Conservation (phyloP, 2,329 filamentous ascomycete genomes). For the Ceratocystis alfenasii region DNA sequence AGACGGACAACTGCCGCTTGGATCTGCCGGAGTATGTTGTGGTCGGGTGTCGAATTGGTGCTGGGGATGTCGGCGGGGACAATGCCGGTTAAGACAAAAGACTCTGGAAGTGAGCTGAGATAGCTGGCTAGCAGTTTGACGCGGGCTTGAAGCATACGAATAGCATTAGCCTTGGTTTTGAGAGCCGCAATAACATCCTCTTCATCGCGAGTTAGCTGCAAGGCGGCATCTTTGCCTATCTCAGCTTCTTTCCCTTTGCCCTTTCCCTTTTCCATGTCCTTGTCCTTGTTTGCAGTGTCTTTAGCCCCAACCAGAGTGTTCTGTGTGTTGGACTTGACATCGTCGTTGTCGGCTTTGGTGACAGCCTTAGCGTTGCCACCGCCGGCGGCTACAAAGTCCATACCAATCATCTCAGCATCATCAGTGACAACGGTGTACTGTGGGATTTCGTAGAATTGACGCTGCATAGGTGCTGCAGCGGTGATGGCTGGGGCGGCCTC, state of each 20-base stretch:
- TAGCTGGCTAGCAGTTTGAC: slow-evolving; percentile 65
- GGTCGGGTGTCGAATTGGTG: slow-evolving; percentile 38
- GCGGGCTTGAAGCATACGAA: slow-evolving; percentile 79
- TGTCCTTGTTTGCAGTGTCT: slow-evolving; percentile 27
- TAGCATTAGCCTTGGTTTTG: slow-evolving; percentile 79
- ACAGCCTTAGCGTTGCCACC: slow-evolving; percentile 66
- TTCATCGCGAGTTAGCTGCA: slow-evolving; percentile 44
- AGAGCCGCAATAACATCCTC: slow-evolving; percentile 54
- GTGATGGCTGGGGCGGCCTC: slow-evolving; percentile 41
- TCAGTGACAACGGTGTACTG: slow-evolving; percentile 78
- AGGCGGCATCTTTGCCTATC: slow-evolving; percentile 24
- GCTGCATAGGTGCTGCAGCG: slow-evolving; percentile 41
- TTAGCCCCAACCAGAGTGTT: too few relatives aligned
- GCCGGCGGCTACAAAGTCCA: slow-evolving; percentile 81
- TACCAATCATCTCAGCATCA: slow-evolving; percentile 94
- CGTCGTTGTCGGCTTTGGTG: slow-evolving; percentile 27
- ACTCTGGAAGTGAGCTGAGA: slow-evolving; percentile 56
- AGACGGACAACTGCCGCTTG: slow-evolving; percentile 75
- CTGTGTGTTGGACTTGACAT: slow-evolving; percentile 23
- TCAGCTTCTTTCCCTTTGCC: slow-evolving; percentile 26
- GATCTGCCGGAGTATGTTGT: slow-evolving; percentile 74
- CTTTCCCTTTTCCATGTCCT: slow-evolving; percentile 23
- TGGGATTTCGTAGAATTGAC: slow-evolving; percentile 70
- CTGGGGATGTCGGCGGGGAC: slow-evolving; percentile 30
- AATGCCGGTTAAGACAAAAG: slow-evolving; percentile 37